Conservation (phyloP, 2,329 filamentous ascomycete species). For the Ophiosphaerella korrae region DNA sequence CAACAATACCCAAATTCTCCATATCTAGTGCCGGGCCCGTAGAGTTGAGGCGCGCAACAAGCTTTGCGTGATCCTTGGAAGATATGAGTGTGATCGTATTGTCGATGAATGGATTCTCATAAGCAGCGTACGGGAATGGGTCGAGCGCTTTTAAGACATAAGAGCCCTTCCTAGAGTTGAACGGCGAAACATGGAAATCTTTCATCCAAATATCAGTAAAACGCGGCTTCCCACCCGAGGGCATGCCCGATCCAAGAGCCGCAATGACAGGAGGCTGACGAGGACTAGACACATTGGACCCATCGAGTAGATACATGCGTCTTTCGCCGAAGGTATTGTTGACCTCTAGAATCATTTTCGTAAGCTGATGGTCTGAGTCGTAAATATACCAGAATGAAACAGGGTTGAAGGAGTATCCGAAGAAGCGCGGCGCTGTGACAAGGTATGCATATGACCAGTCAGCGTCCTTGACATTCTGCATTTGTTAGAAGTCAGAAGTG, state of each 20-base stretch:
- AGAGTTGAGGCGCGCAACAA: conserved; percentile 66
- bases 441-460: conserved; percentile 72
- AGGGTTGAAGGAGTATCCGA: conserved; percentile 75
- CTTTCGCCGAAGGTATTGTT: conserved; percentile 79
- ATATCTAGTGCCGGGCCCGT: conserved; percentile 59
- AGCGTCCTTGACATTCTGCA: conserved; percentile 62
- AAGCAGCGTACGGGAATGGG: conserved; percentile 44
- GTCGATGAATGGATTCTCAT: conserved; percentile 53
- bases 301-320: conserved; percentile 66
- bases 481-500: conserved; percentile 2
- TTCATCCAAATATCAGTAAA: conserved; percentile 66
- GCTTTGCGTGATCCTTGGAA: conserved; percentile 64
- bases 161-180: conserved; percentile 63
- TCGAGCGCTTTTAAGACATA: conserved; percentile 55
- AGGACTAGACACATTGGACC: conserved; percentile 37
- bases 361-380: conserved; percentile 60
- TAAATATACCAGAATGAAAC: conserved; percentile 84
- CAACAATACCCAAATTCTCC: conserved; percentile 47
- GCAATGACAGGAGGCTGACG: conserved; percentile 18
- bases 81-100: conserved; percentile 66
- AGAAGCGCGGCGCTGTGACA: conserved; percentile 70
- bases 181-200: conserved; percentile 77
- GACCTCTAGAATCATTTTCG: conserved; percentile 72
- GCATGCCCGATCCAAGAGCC: conserved; percentile 4
- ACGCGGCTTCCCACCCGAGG: conserved; percentile 18